Base-by-base conservation (phyloP, 805 yeast genomes). In the Nakazawaea populi region DNA sequence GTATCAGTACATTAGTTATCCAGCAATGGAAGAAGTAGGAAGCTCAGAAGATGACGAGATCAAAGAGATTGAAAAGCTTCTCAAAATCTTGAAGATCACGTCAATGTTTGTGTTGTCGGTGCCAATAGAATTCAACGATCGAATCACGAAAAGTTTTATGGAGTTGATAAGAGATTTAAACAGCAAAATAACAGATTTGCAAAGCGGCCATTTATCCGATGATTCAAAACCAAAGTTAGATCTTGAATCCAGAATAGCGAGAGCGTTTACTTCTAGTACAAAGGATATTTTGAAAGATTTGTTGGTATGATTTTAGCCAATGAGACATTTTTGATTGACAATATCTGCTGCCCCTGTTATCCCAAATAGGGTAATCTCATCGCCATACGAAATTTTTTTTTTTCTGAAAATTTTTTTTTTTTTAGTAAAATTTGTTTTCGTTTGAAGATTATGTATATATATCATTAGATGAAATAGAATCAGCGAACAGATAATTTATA, bases 231-330 rank as follows among this genome's bases (percentile, higher is more conserved):
- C 44, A 6, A 44, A 44, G 24, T 11, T 51, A 40, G 53, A 51
- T 32, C 34, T 51, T 6, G 53, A 51, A 32, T 42, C 47, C 10
- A 36, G 53, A 11, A 37, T 51, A 5, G 47, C 53, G 5, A 42
- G 53, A 14, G 44, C 44, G 4, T 42, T 51, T 41, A 42, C 53
- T 11, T 46, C 53, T 5, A 38, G 45, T 32, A 46, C 53, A 4
- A 46, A 51, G 34, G 53, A 51, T 28, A 35, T 51, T 9, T 46
- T 51, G n/a, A 49, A 41, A 36, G 52, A 49, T 14, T 41, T 49
- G 3, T 29, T 49, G n/a, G 47, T 48, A 4, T 43, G 27, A 42
- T 6, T 29, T 11, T 6, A 32, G 5, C 29, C 38, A 38, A 31
- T 14, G 9, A 14, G 29, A 8, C 29, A 18, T 27, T 6, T 32